These are phyloP conservation scores for Sphaerulina populicola DNA, from an alignment of 2,329 filamentous ascomycete genomes.

Conservation along the genomic window DNA sequence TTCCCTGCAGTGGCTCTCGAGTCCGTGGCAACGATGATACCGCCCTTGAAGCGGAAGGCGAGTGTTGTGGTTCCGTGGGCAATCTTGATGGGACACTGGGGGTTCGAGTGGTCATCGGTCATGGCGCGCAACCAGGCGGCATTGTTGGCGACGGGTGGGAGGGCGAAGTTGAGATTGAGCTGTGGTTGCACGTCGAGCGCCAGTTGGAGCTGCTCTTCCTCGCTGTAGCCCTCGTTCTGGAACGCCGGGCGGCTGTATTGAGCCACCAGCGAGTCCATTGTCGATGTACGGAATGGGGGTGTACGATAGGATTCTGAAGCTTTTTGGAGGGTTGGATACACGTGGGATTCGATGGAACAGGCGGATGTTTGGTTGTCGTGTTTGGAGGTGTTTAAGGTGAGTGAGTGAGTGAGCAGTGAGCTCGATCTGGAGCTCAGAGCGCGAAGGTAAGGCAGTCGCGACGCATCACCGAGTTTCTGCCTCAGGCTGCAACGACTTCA, in stretches of 20 bases:
- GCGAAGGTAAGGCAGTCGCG: slow-evolving; percentile 7
- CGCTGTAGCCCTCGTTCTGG: slow-evolving; percentile 64
- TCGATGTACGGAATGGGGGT: background rate
- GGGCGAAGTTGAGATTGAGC: slow-evolving; percentile 84
- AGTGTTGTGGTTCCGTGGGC: slow-evolving; percentile 97
- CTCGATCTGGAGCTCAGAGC: slow-evolving; percentile 4
- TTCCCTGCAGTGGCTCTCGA: slow-evolving; percentile 93
- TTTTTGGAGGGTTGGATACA: background rate
- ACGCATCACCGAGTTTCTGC: slow-evolving; percentile 12
- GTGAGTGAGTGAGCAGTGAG: background rate
- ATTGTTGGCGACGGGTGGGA: slow-evolving; percentile 84
- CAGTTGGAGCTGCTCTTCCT: slow-evolving; percentile 53
- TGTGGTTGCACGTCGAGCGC: slow-evolving; percentile 62
- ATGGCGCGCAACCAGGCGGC: slow-evolving; percentile 91
- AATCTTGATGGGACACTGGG: slow-evolving; percentile 96
- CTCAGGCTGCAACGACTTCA: background rate
- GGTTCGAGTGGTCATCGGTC: slow-evolving; percentile 95
- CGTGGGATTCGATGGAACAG: background rate
- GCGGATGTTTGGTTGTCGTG: background rate
- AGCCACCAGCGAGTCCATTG: slow-evolving; percentile 87
- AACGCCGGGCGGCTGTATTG: slow-evolving; percentile 76
- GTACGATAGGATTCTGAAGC: background rate
- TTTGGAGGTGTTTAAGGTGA: background rate
- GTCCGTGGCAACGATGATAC: slow-evolving; percentile 97
- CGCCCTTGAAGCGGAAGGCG: slow-evolving; percentile 94